A percentile compares a stretch with the other conserved stretches of the same genome.
These are phyloP conservation scores for Lactarius indigo DNA, from an alignment of 768 basidiomycete genomes.

Conservation along the genomic window DNA sequence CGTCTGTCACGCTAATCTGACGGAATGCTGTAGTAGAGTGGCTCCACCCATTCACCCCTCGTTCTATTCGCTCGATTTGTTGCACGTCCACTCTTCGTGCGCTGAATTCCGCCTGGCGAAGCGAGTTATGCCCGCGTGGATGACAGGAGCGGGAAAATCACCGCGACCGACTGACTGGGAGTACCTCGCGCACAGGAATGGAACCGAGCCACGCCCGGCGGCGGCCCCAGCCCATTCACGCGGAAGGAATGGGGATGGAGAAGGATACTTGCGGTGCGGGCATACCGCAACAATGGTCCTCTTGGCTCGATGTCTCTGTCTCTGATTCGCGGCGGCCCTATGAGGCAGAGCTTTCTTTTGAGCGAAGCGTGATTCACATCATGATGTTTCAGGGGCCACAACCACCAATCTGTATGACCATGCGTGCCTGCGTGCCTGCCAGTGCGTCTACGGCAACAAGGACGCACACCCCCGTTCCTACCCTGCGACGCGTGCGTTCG, in stretches of 20 bases:
- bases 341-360: background rate
- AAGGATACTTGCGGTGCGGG: too few relatives aligned
- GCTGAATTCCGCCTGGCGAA: background rate
- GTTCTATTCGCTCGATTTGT: background rate
- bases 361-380: background rate
- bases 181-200: too few relatives aligned
- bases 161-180: background rate
- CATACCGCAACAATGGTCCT: background rate
- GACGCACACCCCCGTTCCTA: background rate
- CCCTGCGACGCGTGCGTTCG: background rate
- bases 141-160: background rate
- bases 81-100: background rate
- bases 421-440: background rate
- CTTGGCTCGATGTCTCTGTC: background rate
- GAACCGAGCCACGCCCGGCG: background rate
- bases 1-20: background rate
- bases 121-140: background rate
- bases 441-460: background rate
- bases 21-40: background rate
- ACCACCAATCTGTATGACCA: background rate
- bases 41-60: too few relatives aligned
- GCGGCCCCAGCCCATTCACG: background rate
- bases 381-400: background rate
- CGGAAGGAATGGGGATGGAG: too few relatives aligned
- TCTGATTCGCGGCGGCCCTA: background rate